Conservation (phyloP, 805 yeast species). For the Ogataea parapolymorpha region DNA sequence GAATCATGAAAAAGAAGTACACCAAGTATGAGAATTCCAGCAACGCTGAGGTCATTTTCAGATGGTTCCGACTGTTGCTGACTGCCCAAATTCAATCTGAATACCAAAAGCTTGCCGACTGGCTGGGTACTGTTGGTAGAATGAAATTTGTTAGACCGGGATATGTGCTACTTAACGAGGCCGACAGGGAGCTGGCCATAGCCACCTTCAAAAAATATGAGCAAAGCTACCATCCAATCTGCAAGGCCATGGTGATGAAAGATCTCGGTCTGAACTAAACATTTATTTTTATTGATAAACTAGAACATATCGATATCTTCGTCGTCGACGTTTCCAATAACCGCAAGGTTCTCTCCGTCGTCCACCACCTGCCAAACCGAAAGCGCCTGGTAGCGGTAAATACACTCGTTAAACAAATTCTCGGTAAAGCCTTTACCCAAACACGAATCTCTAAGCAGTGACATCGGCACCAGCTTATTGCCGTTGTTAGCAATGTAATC, state of each 20-base stretch:
- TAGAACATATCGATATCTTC: conserved; percentile 31
- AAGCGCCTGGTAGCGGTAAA: conserved; percentile 66
- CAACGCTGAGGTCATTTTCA: conserved; percentile 78
- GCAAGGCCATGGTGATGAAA: conserved; percentile 76
- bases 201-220: conserved; percentile 59
- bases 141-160: conserved; percentile 95
- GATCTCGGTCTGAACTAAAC: conserved; percentile 52
- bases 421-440: conserved; percentile 82
- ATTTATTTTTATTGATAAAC: background rate
- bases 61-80: conserved; percentile 71
- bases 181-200: conserved; percentile 63
- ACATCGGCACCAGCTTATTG: conserved; percentile 38
- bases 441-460: conserved; percentile 56
- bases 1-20: conserved; percentile 31
- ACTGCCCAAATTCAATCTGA: conserved; percentile 45
- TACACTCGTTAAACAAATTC: conserved; percentile 70
- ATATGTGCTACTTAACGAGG: conserved; percentile 59
- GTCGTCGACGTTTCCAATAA: conserved; percentile 42
- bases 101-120: conserved; percentile 60
- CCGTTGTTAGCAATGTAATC: conserved; percentile 28
- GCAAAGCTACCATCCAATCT: conserved; percentile 76
- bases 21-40: conserved; percentile 47
- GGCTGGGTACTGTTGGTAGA: conserved; percentile 91
- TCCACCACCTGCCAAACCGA: conserved; percentile 76
- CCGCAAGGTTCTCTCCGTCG: conserved; percentile 61